These are phyloP conservation scores for Chaetothyriales sp. DNA, from an alignment of 2,329 filamentous ascomycete species.

Conservation along the genomic window DNA sequence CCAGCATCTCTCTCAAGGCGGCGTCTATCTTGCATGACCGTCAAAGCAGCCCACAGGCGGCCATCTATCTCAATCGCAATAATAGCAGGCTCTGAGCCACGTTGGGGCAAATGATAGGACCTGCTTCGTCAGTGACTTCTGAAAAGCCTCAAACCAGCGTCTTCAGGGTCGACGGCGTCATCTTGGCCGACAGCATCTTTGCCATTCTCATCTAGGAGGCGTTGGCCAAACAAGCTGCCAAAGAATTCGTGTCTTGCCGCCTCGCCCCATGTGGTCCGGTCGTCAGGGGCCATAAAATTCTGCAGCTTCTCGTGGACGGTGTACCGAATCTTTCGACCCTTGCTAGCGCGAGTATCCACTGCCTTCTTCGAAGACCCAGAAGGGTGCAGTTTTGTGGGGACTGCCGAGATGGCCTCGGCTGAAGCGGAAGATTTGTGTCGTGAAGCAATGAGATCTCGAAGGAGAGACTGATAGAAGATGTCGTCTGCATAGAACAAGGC, in stretches of 20 bases:
- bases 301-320: constrained; percentile 94
- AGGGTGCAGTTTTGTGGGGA: constrained; percentile 26
- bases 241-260: constrained; percentile 66
- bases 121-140: not conserved
- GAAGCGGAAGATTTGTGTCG: constrained; percentile 37
- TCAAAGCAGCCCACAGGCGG: no score
- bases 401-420: constrained; percentile 28
- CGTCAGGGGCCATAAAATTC: constrained; percentile 79
- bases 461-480: constrained; percentile 82
- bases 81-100: no score
- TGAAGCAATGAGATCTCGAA: constrained; percentile 87
- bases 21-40: no score
- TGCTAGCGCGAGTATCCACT: constrained; percentile 89
- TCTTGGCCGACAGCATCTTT: no score
- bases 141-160: not conserved
- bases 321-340: constrained; percentile 86
- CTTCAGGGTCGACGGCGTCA: not conserved
- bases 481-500: constrained; percentile 74
- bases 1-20: no score
- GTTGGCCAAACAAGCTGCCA: constrained; percentile 51
- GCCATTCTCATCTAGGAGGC: constrained; percentile 34
- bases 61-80: no score
- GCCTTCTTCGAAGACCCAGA: constrained; percentile 48
- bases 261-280: constrained; percentile 70
- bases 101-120: not conserved